Evolutionary conservation across 2,329 filamentous ascomycete genomes (phyloP).

Genomic region (Bipolaris bicolor): DNA sequence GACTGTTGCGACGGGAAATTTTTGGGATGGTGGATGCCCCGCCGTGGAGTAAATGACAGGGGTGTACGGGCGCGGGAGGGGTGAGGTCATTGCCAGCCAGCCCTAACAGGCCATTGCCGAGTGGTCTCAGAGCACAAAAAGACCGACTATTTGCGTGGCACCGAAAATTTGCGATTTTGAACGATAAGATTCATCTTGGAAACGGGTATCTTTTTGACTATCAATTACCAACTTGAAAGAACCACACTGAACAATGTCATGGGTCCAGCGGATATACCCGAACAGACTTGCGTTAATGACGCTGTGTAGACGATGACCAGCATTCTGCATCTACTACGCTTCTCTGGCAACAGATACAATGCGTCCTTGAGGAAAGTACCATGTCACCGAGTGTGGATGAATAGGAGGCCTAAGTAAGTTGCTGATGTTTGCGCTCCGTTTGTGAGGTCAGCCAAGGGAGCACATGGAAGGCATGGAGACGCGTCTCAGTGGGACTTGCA

Average conservation of each 20-base stretch:
- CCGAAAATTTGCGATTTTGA: neutral
- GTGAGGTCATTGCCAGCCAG: conserved; percentile 30
- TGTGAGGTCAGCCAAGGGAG: conserved; percentile 9
- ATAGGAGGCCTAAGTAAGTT: conserved; percentile 5
- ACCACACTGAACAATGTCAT: neutral
- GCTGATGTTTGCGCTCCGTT: neutral
- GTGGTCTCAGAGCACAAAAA: too few relatives aligned
- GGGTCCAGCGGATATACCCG: neutral
- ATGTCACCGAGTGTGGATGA: conserved; percentile 6
- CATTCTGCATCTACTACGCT: conserved; percentile 6
- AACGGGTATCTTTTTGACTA: conserved; percentile 7
- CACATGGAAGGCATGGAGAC: conserved; percentile 1
- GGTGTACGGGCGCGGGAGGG: conserved; percentile 8
- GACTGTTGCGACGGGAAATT: conserved; percentile 20
- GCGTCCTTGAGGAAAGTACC: conserved; percentile 9
- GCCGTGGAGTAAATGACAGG: conserved; percentile 29
- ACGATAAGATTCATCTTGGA: neutral
- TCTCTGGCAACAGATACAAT: conserved; percentile 11
- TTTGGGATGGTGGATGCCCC: conserved; percentile 24
- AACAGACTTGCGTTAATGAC: conserved; percentile 4
- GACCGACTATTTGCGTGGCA: neutral
- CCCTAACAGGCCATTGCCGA: conserved; percentile 12
- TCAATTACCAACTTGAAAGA: neutral
- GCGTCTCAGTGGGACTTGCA: neutral
- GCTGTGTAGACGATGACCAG: neutral